Evolutionary conservation across 2,329 filamentous ascomycete species (phyloP).

Genomic region (Fusarium chaquense): DNA sequence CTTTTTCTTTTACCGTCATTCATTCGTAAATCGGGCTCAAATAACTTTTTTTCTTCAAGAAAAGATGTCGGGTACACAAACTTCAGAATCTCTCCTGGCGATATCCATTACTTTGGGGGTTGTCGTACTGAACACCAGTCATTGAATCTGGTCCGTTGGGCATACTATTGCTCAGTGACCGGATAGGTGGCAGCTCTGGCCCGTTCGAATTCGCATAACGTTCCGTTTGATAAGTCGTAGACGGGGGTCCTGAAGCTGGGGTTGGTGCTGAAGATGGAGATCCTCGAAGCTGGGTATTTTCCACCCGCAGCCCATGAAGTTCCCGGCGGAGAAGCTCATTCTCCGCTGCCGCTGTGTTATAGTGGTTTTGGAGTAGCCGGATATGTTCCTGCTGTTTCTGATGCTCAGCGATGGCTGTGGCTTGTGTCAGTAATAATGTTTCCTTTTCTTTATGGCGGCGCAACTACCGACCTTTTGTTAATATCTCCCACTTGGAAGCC

Average conservation of each 20-base stretch:
- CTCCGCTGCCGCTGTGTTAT: conserved; percentile 57
- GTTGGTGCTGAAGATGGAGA: conserved; percentile 37
- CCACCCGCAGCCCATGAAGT: conserved; percentile 60
- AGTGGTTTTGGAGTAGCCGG: conserved; percentile 61
- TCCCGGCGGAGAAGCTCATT: conserved; percentile 64
- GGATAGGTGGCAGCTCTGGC: conserved; percentile 68
- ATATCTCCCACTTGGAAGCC: conserved; percentile 89
- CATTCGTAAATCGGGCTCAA: conserved; percentile 43
- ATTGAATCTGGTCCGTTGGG: conserved; percentile 67
- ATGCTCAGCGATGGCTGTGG: conserved; percentile 71
- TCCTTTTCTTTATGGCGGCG: background rate
- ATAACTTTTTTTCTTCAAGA: background rate
- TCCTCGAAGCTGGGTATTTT: conserved; percentile 61
- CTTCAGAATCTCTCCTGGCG: conserved; percentile 51
- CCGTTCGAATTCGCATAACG: conserved; percentile 53
- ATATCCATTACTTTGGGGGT: conserved; percentile 61
- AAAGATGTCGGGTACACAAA: conserved; percentile 17
- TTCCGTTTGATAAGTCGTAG: conserved; percentile 48
- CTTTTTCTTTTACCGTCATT: conserved; percentile 45
- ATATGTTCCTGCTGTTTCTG: conserved; percentile 65
- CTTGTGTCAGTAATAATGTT: conserved; percentile 22
- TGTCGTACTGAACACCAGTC: conserved; percentile 74
- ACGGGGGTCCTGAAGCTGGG: conserved; percentile 28
- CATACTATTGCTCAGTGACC: conserved; percentile 61
- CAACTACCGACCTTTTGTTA: conserved; percentile 77